Conservation (phyloP, 352 stramenopile species). For the Phytophthora boehmeriae region DNA sequence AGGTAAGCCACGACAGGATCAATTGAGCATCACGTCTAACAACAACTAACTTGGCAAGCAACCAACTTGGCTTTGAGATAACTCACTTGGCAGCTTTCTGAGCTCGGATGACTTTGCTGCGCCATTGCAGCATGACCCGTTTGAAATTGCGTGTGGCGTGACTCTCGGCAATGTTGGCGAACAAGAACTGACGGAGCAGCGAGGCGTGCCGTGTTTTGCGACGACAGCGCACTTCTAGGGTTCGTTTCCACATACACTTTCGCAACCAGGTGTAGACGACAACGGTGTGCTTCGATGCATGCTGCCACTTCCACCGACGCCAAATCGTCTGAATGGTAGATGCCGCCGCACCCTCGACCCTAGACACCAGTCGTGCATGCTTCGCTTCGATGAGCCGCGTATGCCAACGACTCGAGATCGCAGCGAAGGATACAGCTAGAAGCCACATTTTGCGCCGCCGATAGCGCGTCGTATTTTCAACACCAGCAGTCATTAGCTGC, state of each 20-base stretch:
- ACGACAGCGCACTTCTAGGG: slow-evolving; percentile 56
- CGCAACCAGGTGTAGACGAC: slow-evolving; percentile 73
- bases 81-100: slow-evolving; percentile 55
- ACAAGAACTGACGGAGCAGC: slow-evolving; percentile 61
- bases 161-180: slow-evolving; percentile 59
- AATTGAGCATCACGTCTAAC: not conserved
- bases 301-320: slow-evolving; percentile 64
- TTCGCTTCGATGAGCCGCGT: slow-evolving; percentile 41
- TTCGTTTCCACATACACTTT: slow-evolving; percentile 73
- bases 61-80: not conserved
- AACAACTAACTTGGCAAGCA: too few species aligned
- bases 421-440: slow-evolving; percentile 43
- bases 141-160: slow-evolving; percentile 76
- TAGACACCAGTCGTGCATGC: slow-evolving; percentile 34
- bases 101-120: slow-evolving; percentile 70
- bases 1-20: not conserved
- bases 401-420: slow-evolving; percentile 43
- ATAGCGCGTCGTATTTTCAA: slow-evolving; percentile 38
- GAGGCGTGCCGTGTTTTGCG: slow-evolving; percentile 39
- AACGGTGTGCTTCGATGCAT: slow-evolving; percentile 67
- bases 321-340: slow-evolving; percentile 63
- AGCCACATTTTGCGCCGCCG: slow-evolving; percentile 62
- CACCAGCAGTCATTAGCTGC: slow-evolving; percentile 30
- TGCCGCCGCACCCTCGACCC: slow-evolving; percentile 45
- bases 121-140: slow-evolving; percentile 77